Evolutionary conservation across 495 filamentous ascomycete genomes (phyloP).

Genomic region (Margaritispora aquatica): DNA sequence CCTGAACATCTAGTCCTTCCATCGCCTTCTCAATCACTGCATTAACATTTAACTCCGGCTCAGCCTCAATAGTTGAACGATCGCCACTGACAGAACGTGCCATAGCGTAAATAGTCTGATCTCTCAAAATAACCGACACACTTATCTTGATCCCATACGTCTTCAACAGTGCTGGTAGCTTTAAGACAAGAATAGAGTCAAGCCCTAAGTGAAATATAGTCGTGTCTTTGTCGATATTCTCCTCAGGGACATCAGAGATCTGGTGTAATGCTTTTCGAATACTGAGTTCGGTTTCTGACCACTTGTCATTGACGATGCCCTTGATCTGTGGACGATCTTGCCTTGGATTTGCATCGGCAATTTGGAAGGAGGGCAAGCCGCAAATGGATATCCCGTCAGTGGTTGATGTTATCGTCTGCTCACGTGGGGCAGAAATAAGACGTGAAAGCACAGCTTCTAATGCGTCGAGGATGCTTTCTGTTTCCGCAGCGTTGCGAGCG

Average conservation of each 20-base stretch:
- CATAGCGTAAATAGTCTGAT: constrained; percentile 57
- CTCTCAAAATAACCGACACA: constrained; percentile 60
- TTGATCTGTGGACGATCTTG: neutral
- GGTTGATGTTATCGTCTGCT: constrained; percentile 46
- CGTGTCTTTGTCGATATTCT: constrained; percentile 52
- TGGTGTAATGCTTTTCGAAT: constrained; percentile 59
- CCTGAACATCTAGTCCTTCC: constrained; percentile 22
- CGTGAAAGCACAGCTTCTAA: constrained; percentile 49
- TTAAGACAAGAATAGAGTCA: constrained; percentile 86
- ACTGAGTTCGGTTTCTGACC: constrained; percentile 37
- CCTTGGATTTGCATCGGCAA: neutral
- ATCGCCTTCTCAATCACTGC: constrained; percentile 29
- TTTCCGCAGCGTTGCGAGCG: constrained; percentile 37
- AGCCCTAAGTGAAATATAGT: constrained; percentile 82
- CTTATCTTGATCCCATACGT: constrained; percentile 50
- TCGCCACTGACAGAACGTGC: constrained; percentile 17
- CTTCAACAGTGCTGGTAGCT: constrained; percentile 57
- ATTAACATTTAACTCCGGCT: constrained; percentile 20
- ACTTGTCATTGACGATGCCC: constrained; percentile 19
- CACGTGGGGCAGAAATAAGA: constrained; percentile 38
- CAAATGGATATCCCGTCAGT: constrained; percentile 44
- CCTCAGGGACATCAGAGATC: constrained; percentile 53
- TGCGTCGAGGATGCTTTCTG: constrained; percentile 38
- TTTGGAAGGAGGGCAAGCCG: constrained; percentile 31
- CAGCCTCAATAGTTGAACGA: constrained; percentile 5